Base-by-base conservation (phyloP, 345 rosid species). In the Hibiscus tridactylites region DNA sequence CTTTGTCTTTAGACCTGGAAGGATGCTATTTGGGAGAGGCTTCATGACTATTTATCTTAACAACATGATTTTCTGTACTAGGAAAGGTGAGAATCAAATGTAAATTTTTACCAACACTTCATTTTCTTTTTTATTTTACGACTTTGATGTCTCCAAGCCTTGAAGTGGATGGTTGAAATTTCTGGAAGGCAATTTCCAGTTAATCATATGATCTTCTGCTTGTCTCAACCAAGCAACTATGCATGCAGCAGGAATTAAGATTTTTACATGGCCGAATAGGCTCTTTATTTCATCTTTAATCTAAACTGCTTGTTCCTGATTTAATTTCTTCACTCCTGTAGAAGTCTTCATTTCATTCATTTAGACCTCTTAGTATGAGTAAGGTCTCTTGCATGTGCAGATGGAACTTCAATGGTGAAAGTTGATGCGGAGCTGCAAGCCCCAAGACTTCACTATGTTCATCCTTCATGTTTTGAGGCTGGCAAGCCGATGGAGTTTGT, bases 391-490 rank as follows among this genome's bases (percentile, higher is more conserved):
- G 28, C 67, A 46, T 19, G 28, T 61, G 49, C 81, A 92, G 97
- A 86, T 81, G 98, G 87, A 79, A 78, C 81, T 75, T 82, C 96
- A 26, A 79, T 95, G 67, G 73, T 65, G 66, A 82, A 85, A 85
- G 81, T 88, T 64, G 82, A 86, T 75, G 78, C 74, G 71, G 78
- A 85, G 80, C 71, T 81, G 69, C 84, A 33, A 59, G 82, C 89
- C 24, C 98, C 98, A 2, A 85, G 81, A 78, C 97, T 92, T 82
- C 97, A 90, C 76, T 89, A 80, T 83, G 91, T 95, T 76, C 82
- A 89, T 79, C 98, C 99, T 61, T 76, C 79, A 71, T 90, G 85
- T 82, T 92, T 95, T 82, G 97, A 90, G 88, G 97, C 97, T 75
- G 97, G 97, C 76, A 88, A 84, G 76, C 96, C 97, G 53, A 81